A percentile compares a stretch with the other conserved stretches of the same genome.
phyloP scores from a whole-genome alignment of 2,329 filamentous ascomycete genomes.

The Diplocarpon rosae region DNA sequence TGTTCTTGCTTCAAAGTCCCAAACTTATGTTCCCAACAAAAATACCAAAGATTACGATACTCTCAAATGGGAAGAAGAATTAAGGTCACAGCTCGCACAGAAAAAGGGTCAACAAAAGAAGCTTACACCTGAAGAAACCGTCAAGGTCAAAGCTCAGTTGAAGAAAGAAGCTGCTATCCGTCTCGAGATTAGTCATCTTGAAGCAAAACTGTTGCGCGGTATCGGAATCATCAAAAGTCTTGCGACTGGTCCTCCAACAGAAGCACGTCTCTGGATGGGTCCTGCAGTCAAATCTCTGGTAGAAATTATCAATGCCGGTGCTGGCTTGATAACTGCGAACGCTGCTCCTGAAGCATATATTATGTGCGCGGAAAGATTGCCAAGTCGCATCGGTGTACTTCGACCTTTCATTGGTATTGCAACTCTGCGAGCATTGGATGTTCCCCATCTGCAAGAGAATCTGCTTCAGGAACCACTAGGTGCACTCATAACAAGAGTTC shows the following conservation, averaged over 20 bases:
- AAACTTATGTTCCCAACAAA: slow-evolving; percentile 63
- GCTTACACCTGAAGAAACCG: slow-evolving; percentile 75
- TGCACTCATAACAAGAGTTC: slow-evolving; percentile 71
- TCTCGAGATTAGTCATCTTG: slow-evolving; percentile 55
- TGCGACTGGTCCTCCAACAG: slow-evolving; percentile 77
- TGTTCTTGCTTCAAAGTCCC: slow-evolving; percentile 73
- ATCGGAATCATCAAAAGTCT: slow-evolving; percentile 78
- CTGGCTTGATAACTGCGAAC: slow-evolving; percentile 71
- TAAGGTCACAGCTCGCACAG: slow-evolving; percentile 74
- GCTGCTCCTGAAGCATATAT: slow-evolving; percentile 69
- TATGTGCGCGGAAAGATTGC: slow-evolving; percentile 63
- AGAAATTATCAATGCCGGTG: slow-evolving; percentile 66
- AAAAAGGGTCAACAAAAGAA: slow-evolving; percentile 92
- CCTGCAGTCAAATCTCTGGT: slow-evolving; percentile 65
- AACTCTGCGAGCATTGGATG: slow-evolving; percentile 67
- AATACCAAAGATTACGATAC: slow-evolving; percentile 93
- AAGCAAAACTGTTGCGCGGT: slow-evolving; percentile 65
- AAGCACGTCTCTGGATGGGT: slow-evolving; percentile 80
- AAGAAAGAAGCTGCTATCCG: slow-evolving; percentile 78
- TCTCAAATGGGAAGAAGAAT: slow-evolving; percentile 92
- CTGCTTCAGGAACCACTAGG: slow-evolving; percentile 73
- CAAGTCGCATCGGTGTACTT: slow-evolving; percentile 62
- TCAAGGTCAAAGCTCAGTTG: slow-evolving; percentile 83
- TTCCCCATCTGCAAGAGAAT: slow-evolving; percentile 59
- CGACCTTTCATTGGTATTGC: slow-evolving; percentile 80